Percentiles rank a stretch among this genome's conserved stretches.
Evolutionary conservation across 768 basidiomycete genomes (phyloP).

Genomic region (Kwoniella heveanensis): DNA sequence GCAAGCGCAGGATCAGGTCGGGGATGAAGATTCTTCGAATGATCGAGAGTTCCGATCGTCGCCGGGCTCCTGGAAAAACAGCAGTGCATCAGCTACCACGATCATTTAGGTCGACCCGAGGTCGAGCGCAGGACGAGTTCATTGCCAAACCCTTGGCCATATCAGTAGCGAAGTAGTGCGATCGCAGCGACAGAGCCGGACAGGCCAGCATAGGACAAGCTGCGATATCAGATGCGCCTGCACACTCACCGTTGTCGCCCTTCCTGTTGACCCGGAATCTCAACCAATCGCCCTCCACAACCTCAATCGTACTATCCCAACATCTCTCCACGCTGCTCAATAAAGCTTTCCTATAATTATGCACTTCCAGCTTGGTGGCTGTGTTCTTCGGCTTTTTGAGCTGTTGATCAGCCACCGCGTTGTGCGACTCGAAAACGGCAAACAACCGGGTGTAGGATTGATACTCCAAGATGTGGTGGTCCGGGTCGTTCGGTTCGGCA

Average conservation of each 20-base stretch:
- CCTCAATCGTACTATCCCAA: constrained; percentile 17
- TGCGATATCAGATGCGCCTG: no score
- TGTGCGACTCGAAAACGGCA: constrained; percentile 43
- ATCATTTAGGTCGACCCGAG: no score
- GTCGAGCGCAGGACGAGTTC: no score
- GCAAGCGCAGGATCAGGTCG: constrained; percentile 82
- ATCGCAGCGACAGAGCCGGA: no score
- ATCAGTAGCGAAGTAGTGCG: no score
- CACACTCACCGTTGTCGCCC: constrained; percentile 21
- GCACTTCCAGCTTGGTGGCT: constrained; percentile 52
- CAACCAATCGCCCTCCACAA: constrained; percentile 20
- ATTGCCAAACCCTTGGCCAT: no score
- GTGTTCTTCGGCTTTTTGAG: constrained; percentile 42
- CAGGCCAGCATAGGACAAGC: no score
- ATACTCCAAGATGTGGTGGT: constrained; percentile 43
- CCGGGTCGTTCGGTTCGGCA: constrained; percentile 24
- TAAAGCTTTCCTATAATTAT: constrained; percentile 51
- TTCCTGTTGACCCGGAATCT: constrained; percentile 18
- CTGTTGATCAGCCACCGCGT: constrained; percentile 40
- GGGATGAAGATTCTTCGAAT: constrained; percentile 87
- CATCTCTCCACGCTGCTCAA: constrained; percentile 6
- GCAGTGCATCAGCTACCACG: not conserved
- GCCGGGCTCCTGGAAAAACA: constrained; percentile 60
- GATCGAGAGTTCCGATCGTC: constrained; percentile 70
- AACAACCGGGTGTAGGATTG: constrained; percentile 43